Conservation (phyloP, 78 protist genomes). For the Kipferlia bialata region DNA sequence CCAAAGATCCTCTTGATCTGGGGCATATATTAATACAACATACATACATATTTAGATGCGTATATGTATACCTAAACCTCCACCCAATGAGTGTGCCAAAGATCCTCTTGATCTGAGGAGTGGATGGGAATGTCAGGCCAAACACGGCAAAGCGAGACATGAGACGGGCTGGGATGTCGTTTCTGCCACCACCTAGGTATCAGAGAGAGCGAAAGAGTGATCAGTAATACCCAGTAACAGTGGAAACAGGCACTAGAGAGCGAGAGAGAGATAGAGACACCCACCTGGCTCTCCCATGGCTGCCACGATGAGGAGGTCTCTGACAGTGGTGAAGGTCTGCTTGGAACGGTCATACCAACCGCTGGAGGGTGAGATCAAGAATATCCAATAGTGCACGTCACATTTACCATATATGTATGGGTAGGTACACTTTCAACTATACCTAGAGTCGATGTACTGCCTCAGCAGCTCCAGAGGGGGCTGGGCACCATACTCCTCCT, state of each 20-base stretch:
- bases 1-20: not conserved
- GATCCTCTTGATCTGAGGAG: slow-evolving; percentile 35
- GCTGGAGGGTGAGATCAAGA: too few species aligned
- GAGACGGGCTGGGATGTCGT: slow-evolving; percentile 35
- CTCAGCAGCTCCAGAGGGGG: slow-evolving; percentile 66
- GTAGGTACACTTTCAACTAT: too few species aligned
- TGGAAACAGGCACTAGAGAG: too few species aligned
- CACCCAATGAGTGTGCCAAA: slow-evolving; percentile 29
- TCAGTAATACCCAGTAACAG: too few species aligned
- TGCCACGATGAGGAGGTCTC: slow-evolving; percentile 48
- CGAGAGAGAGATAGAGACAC: too few species aligned
- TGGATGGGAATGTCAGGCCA: slow-evolving; percentile 46
- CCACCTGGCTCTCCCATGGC: slow-evolving; percentile 63
- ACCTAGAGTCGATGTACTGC: slow-evolving; percentile 59
- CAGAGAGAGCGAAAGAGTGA: too few species aligned
- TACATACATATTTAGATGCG: too few species aligned
- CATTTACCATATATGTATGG: too few species aligned
- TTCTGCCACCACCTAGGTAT: slow-evolving; percentile 63
- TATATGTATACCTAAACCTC: too few species aligned
- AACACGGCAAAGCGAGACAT: slow-evolving; percentile 32
- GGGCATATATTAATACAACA: slow-evolving; percentile 49
- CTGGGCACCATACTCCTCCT: slow-evolving; percentile 59
- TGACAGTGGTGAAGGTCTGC: slow-evolving; percentile 22
- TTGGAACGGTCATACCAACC: slow-evolving; percentile 61
- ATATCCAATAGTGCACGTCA: too few species aligned